Evolutionary conservation across 495 filamentous ascomycete species (phyloP).

Genomic region (Chaetomium cochliodes): DNA sequence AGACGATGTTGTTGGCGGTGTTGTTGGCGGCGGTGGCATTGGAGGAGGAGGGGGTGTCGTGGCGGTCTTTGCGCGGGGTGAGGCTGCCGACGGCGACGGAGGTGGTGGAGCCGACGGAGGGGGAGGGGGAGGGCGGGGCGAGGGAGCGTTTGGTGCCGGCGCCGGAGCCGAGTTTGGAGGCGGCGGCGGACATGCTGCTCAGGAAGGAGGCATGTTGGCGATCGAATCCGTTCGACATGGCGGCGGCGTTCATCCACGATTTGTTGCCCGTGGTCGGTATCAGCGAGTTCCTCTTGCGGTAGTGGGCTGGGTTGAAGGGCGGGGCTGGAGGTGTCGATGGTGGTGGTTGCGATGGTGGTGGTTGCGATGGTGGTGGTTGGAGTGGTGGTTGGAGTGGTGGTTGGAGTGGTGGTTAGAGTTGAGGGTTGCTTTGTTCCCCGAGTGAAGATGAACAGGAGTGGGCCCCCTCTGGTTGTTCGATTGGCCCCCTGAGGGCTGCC

Average conservation of each 20-base stretch:
- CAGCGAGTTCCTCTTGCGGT: constrained; percentile 1
- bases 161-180: constrained; percentile 44
- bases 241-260: constrained; percentile 11
- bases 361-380: background rate
- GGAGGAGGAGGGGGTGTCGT: constrained; percentile 51
- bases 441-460: background rate
- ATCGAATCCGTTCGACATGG: constrained; percentile 53
- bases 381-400: no score
- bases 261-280: background rate
- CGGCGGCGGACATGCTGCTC: constrained; percentile 47
- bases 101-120: constrained; percentile 47
- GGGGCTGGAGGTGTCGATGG: background rate
- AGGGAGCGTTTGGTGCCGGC: constrained; percentile 46
- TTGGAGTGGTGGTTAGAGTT: no score
- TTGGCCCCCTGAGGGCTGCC: no score
- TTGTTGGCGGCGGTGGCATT: background rate
- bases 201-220: constrained; percentile 51
- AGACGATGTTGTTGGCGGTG: constrained; percentile 48
- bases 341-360: background rate
- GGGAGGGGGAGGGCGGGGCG: constrained; percentile 40
- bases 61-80: constrained; percentile 52
- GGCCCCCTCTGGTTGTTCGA: background rate
- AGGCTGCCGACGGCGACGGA: constrained; percentile 45
- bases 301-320: background rate
- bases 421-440: constrained; percentile 1